Evolutionary conservation across 2,329 filamentous ascomycete species (phyloP), one percentile per base, ranked within the genome.

Genomic region (Byssoonygena ceratinophila): DNA sequence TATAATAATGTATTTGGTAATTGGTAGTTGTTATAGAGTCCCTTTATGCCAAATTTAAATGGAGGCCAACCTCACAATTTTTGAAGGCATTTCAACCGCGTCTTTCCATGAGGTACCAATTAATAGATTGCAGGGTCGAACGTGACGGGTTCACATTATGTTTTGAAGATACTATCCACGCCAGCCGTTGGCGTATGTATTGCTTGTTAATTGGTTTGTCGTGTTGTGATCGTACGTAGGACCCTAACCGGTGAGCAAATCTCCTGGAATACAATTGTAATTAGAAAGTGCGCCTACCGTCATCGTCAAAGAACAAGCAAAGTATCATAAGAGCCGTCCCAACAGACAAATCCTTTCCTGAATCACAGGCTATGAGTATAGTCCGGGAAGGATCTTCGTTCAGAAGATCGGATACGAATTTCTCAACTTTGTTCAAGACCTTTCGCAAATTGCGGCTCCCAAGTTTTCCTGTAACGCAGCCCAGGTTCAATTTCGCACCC

Each of bases 51-150:
- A 37, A 18, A 29, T 23, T 45, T 36, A 29, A 25, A 11, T 44
- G 14, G 12, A 27, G 11, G 12, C 18, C n/a, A 39, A 3, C 29
- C n/a, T 37, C 11, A n/a, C n/a, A n/a, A n/a, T 23, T 22, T 1
- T 7, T 11, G 14, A 20, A 20, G 23, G 20, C n/a, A 23, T 43
- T 40, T 59, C 49, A 47, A 52, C 53, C 52, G 23, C 66, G 67
- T 48, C 64, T 61, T 57, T 71, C 67, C 81, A 97, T 91, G 48
- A 97, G 70, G 62, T 87, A 94, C 52, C 86, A 86, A 68, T 97
- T 96, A 4, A 97, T 84, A 59, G 87, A 91, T 68, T 96, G 90
- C 34, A 97, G 71, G 0, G 90, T 96, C 20, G 86, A 78, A 32
- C 92, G 76, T 57, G 83, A 90, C 0, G 91, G 90, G 64, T 94